Percentiles rank a stretch among this genome's conserved stretches.
phyloP scores from a whole-genome alignment of 1,284 basidiomycete genomes.

The Sanguinoderma infundibulare region DNA sequence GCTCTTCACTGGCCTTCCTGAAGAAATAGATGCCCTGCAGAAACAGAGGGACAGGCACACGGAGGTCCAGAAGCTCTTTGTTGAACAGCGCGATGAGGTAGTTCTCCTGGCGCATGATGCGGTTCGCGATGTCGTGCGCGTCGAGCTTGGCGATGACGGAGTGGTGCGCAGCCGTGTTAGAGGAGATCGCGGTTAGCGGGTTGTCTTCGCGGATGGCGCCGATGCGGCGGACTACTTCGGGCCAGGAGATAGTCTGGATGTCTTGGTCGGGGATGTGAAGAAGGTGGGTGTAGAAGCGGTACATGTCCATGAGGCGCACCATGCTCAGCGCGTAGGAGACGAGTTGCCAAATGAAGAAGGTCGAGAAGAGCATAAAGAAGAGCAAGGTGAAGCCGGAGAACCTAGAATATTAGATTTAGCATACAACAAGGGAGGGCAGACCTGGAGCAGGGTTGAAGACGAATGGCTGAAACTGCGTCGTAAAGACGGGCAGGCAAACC shows the following conservation, averaged over 20 bases:
- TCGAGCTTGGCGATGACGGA: slow-evolving; percentile 82
- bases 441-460: no score
- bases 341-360: slow-evolving; percentile 83
- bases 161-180: slow-evolving; percentile 51
- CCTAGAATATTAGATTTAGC: slow-evolving; percentile 42
- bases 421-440: not conserved
- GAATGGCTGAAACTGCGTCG: not conserved
- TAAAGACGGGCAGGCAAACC: not conserved
- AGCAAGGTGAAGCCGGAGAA: slow-evolving; percentile 84
- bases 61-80: slow-evolving; percentile 91
- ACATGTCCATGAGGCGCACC: slow-evolving; percentile 87
- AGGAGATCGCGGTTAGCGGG: slow-evolving; percentile 84
- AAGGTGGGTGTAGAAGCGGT: slow-evolving; percentile 86
- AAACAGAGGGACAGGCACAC: slow-evolving; percentile 72
- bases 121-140: slow-evolving; percentile 95
- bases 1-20: slow-evolving; percentile 46
- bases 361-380: slow-evolving; percentile 82
- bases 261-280: slow-evolving; percentile 86
- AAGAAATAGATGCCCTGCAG: slow-evolving; percentile 51
- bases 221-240: slow-evolving; percentile 90
- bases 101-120: slow-evolving; percentile 97
- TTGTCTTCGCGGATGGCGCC: slow-evolving; percentile 89
- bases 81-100: slow-evolving; percentile 98
- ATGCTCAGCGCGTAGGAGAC: slow-evolving; percentile 68
- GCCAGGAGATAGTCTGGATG: slow-evolving; percentile 97